Evolutionary conservation across 2,329 filamentous ascomycete species (phyloP), one percentile per base, ranked within the genome.

Genomic region (Paraphoma sp.): DNA sequence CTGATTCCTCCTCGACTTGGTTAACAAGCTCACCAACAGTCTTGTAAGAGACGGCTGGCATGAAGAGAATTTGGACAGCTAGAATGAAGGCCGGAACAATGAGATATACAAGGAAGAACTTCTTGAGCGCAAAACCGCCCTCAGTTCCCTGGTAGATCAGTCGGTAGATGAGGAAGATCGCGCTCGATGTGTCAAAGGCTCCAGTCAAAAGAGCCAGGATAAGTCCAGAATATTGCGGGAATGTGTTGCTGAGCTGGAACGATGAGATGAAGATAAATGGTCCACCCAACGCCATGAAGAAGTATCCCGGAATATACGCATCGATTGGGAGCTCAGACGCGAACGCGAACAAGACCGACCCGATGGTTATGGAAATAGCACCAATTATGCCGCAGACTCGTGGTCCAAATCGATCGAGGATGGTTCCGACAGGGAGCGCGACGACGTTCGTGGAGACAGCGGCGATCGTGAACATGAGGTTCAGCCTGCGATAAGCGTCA

Each of bases 391-490:
- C 89, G 67, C 90, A 90, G 4, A 91, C 83, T 53, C 90, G 85
- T 12, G 93, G 93, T 1, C 93, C 93, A 70, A 86, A 93, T 59
- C 87, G 84, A 77, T 97, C 93, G 18, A 97, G 84, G 44, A 96
- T 89, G 2, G 91, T 91, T 45, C 93, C 93, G 10, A 96, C 87
- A 2, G 93, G 91, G 6, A 97, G 82, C 11, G 93, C 93, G 41
- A 88, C 91, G 11, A 96, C 89, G 69, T 97, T 97, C 40, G 93
- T 96, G 6, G 86, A 90, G 9, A 96, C 92, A 12, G 92, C 93
- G 11, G 93, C 93, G 41, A 93, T 85, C 6, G 92, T 96, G 81
- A 97, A 97, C 91, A 96, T 96, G 64, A 97, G 81, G 74, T 97
- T 97, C 54, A 97, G 83, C 56, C 82, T 83, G 86, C 86, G 82